phyloP scores from a whole-genome alignment of 2,329 filamentous ascomycete species.

The Xylariaceae sp. region DNA sequence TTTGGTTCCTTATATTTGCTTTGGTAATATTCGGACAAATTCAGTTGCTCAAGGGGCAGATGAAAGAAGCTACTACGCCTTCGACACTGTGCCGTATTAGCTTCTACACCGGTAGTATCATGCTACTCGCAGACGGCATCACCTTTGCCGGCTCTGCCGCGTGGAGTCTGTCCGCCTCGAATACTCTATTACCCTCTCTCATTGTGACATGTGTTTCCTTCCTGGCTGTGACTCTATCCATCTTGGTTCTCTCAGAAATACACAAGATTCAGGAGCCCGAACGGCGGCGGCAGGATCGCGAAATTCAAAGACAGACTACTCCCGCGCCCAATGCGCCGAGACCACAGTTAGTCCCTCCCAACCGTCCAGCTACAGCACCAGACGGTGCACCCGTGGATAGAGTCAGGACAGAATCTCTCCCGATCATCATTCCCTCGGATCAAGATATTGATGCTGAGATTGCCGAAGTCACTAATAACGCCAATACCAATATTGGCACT shows the following conservation, averaged over 20 bases:
- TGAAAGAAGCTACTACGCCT: slow-evolving; percentile 61
- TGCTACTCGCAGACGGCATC: slow-evolving; percentile 58
- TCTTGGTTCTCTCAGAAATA: slow-evolving; percentile 54
- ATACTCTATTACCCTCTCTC: slow-evolving; percentile 53
- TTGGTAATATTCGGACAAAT: slow-evolving; percentile 56
- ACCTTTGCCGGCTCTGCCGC: slow-evolving; percentile 51
- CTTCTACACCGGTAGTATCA: slow-evolving; percentile 55
- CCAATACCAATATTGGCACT: slow-evolving; percentile 26
- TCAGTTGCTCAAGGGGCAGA: slow-evolving; percentile 56
- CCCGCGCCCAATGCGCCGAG: slow-evolving; percentile 22
- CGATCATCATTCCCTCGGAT: slow-evolving; percentile 58
- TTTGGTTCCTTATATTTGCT: slow-evolving; percentile 54
- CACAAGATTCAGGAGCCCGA: slow-evolving; percentile 57
- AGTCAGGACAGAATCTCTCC: slow-evolving; percentile 31
- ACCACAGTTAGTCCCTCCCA: slow-evolving; percentile 15
- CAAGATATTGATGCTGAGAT: slow-evolving; percentile 60
- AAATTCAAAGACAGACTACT: slow-evolving; percentile 28
- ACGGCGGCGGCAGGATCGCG: slow-evolving; percentile 40
- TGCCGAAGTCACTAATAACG: slow-evolving; percentile 33
- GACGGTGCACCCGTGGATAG: slow-evolving; percentile 21
- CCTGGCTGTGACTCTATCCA: slow-evolving; percentile 52
- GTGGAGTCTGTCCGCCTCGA: slow-evolving; percentile 51
- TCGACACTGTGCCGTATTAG: slow-evolving; percentile 62
- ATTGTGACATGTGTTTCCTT: slow-evolving; percentile 48
- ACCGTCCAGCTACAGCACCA: slow-evolving; percentile 19